Percentiles rank a stretch among this genome's conserved stretches.
Evolutionary conservation across 2,329 filamentous ascomycete species (phyloP).

Genomic region (Verticillium alfalfae): DNA sequence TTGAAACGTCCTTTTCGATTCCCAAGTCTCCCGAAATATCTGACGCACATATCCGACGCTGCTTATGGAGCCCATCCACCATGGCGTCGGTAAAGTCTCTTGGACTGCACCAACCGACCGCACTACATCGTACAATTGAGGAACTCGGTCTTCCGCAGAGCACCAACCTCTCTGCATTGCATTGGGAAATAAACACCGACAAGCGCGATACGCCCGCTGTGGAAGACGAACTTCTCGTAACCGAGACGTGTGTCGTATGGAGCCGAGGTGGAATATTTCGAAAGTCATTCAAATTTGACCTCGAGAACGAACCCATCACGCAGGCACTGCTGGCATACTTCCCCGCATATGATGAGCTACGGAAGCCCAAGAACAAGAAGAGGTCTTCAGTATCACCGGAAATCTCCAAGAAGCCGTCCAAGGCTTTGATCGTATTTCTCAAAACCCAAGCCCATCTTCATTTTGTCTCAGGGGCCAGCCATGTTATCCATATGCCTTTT

Average conservation of each 20-base stretch:
- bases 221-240: constrained; percentile 78
- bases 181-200: constrained; percentile 62
- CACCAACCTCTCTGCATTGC: constrained; percentile 60
- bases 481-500: constrained; percentile 90
- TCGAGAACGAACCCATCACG: constrained; percentile 80
- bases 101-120: constrained; percentile 83
- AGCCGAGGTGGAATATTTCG: constrained; percentile 79
- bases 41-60: not conserved
- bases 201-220: constrained; percentile 31
- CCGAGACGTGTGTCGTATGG: constrained; percentile 77
- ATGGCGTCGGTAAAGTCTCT: constrained; percentile 93
- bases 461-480: constrained; percentile 80
- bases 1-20: no score
- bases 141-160: constrained; percentile 71
- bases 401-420: constrained; percentile 32
- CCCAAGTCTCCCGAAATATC: no score
- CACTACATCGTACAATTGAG: constrained; percentile 74
- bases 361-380: constrained; percentile 7
- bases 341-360: constrained; percentile 43
- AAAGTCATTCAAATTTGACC: constrained; percentile 78
- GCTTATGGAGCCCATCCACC: constrained; percentile 16
- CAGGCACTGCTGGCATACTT: constrained; percentile 86
- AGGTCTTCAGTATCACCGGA: constrained; percentile 6
- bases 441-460: constrained; percentile 91
- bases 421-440: constrained; percentile 83